Evolutionary conservation across 2,329 filamentous ascomycete genomes (phyloP).

Genomic region (Diaporthe citrichinensis): DNA sequence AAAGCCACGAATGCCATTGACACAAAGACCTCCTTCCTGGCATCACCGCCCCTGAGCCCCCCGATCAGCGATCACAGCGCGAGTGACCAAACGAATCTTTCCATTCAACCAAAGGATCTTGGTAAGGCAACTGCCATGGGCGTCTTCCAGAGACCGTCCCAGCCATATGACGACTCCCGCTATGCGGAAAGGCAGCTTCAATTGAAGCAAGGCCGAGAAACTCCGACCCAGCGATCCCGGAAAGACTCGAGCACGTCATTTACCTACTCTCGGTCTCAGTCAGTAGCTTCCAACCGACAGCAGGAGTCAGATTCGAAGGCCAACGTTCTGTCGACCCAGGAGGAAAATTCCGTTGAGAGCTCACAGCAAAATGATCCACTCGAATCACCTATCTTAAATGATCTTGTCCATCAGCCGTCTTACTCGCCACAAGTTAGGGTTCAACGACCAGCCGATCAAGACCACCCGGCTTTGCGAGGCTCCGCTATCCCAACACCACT

Average conservation of each 20-base stretch:
- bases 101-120: constrained; percentile 81
- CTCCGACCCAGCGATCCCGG: constrained; percentile 63
- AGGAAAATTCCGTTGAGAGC: constrained; percentile 52
- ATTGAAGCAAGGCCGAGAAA: constrained; percentile 81
- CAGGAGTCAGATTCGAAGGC: constrained; percentile 51
- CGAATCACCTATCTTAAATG: constrained; percentile 48
- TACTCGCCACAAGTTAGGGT: constrained; percentile 55
- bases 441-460: constrained; percentile 65
- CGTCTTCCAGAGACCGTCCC: constrained; percentile 76
- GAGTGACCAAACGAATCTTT: constrained; percentile 75
- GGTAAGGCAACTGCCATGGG: constrained; percentile 83
- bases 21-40: constrained; percentile 51
- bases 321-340: constrained; percentile 44
- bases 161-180: constrained; percentile 86
- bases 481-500: constrained; percentile 61
- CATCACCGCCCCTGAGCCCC: constrained; percentile 66
- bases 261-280: constrained; percentile 58
- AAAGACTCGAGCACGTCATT: constrained; percentile 61
- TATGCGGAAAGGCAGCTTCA: constrained; percentile 87
- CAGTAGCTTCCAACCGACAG: constrained; percentile 60
- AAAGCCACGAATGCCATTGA: constrained; percentile 54
- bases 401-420: constrained; percentile 41
- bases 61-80: constrained; percentile 74
- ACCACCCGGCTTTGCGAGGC: constrained; percentile 68
- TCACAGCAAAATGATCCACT: constrained; percentile 63